Base-by-base conservation (phyloP, 2,329 filamentous ascomycete species). In the Camillea tinctor region DNA sequence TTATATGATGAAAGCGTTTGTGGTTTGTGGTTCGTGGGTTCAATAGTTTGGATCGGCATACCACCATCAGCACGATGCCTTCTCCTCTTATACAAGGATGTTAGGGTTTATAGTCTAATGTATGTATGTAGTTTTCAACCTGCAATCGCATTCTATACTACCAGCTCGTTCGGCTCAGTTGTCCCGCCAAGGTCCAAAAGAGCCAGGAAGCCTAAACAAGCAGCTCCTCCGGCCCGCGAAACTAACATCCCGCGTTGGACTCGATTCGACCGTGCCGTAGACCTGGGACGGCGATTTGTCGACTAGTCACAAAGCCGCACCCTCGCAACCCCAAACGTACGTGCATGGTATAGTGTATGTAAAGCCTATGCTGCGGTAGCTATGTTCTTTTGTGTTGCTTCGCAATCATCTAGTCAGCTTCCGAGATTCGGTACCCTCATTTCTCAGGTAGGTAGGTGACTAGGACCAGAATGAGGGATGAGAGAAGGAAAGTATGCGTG, bases 101-200 rank as follows among this genome's bases (percentile, higher is more conserved):
- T 30, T 30, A 30, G 26, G 26, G 2, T 9, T 30, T 30, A 7
- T 30, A 30, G 26, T 30, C 26, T 30, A 7, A 11, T n/a, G n/a
- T n/a, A n/a, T n/a, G n/a, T n/a, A n/a, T n/a, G n/a, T n/a, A n/a
- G n/a, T n/a, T 30, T 30, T 30, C 26, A 30, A 30, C 7, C 26
- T 30, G 26, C 26, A 30, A 30, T 30, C 26, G 26, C 36, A 44
- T 44, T 15, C n/a, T 44, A 44, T 44, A 44, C 36, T 44, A 44
- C 26, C 36, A 17, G n/a, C 36, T 44, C 36, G 11, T 21, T 23
- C 22, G 9, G 49, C 7, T 50, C 19, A 55, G 51, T 53, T 62
- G n/a, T n/a, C 52, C 59, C 44, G 57, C 60, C 57, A 56, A 56
- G 59, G 56, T 36, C 54, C 19, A 30, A 50, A 50, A 23, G 51